Evolutionary conservation across 495 filamentous ascomycete genomes (phyloP).

Genomic region (Massariosphaeria phaeospora): DNA sequence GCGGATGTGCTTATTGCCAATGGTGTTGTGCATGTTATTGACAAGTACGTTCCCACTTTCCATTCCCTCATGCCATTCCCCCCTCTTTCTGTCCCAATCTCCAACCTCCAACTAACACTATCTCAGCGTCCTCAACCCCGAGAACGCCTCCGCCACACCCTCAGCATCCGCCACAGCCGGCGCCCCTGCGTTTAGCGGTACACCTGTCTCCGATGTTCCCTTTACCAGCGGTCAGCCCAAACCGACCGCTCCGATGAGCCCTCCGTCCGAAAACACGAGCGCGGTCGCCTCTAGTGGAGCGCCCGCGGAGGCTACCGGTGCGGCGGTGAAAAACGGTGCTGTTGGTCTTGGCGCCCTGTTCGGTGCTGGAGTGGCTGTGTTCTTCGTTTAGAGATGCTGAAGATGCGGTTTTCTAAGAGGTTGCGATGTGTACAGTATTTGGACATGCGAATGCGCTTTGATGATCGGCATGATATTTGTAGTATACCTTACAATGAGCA

Average conservation of each 20-base stretch:
- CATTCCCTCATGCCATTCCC: background rate
- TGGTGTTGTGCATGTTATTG: constrained; percentile 65
- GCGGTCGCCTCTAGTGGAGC: constrained; percentile 21
- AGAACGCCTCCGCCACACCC: constrained; percentile 44
- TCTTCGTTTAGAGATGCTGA: constrained; percentile 25
- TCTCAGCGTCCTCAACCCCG: constrained; percentile 58
- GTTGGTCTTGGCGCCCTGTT: constrained; percentile 43
- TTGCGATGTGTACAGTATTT: too few relatives aligned
- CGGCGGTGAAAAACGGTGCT: constrained; percentile 35
- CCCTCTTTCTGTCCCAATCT: background rate
- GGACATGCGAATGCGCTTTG: constrained; percentile 9
- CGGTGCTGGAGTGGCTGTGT: constrained; percentile 40
- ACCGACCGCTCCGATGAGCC: constrained; percentile 27
- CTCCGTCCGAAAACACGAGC: constrained; percentile 17
- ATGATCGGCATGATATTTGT: too few relatives aligned
- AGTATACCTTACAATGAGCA: too few relatives aligned
- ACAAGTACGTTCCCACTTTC: constrained; percentile 41
- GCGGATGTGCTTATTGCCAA: constrained; percentile 59
- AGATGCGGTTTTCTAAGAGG: too few relatives aligned
- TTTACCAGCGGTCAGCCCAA: constrained; percentile 39
- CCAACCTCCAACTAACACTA: constrained; percentile 5
- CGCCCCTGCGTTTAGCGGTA: constrained; percentile 50
- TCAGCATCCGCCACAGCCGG: constrained; percentile 45
- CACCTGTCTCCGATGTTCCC: constrained; percentile 34
- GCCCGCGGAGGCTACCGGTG: constrained; percentile 1